Evolutionary conservation across 1,139 yeast genomes (phyloP).

Genomic region (Suzukiozyma palmioleophila): DNA sequence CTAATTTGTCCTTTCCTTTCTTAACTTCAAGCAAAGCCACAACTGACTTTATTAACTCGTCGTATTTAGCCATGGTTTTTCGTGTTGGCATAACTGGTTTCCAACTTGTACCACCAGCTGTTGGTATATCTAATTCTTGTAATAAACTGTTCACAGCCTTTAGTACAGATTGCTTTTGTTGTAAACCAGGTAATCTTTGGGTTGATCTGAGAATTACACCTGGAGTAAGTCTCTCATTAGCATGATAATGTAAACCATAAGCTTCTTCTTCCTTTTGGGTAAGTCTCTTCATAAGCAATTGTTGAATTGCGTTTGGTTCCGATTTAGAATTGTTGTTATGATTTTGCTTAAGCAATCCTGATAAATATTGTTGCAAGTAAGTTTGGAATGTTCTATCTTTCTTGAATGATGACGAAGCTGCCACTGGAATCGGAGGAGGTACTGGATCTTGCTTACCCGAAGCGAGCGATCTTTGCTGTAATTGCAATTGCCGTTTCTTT

Average conservation of each 20-base stretch:
- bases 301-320: constrained; percentile 39
- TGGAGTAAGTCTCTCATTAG: constrained; percentile 64
- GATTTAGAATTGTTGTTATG: constrained; percentile 24
- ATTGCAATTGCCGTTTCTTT: constrained; percentile 36
- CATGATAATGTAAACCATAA: constrained; percentile 79
- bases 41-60: constrained; percentile 67
- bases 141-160: constrained; percentile 68
- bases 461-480: constrained; percentile 38
- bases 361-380: constrained; percentile 42
- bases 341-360: constrained; percentile 36
- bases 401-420: constrained; percentile 49
- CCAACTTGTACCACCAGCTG: constrained; percentile 49
- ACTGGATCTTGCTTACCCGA: constrained; percentile 38
- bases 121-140: constrained; percentile 73
- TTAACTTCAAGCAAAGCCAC: constrained; percentile 77
- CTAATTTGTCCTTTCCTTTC: constrained; percentile 81
- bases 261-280: constrained; percentile 79
- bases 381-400: constrained; percentile 52
- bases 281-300: constrained; percentile 50
- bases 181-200: constrained; percentile 42
- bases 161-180: constrained; percentile 59
- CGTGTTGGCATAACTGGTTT: constrained; percentile 90
- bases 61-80: constrained; percentile 74
- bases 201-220: constrained; percentile 81
- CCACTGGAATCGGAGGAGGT: constrained; percentile 56